Evolutionary conservation across 1,284 basidiomycete genomes (phyloP).

Genomic region (Cutaneotrichosporon sp.): DNA sequence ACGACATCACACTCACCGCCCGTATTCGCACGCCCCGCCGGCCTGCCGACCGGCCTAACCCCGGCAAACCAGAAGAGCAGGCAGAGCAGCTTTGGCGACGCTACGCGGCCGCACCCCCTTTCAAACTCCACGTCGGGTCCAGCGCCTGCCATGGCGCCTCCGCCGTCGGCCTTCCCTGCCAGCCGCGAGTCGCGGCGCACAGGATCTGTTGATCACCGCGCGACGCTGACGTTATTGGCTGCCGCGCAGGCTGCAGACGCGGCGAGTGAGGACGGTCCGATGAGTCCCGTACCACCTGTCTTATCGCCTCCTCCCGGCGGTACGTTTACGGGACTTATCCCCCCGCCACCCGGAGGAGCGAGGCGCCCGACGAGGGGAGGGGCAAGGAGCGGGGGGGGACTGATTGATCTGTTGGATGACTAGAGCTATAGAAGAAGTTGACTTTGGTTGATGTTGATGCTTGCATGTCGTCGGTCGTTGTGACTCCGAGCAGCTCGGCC

Average conservation of each 20-base stretch:
- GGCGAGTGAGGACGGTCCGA: not conserved
- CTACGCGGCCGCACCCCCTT: no score
- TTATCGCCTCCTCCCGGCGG: not conserved
- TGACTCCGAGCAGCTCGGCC: no score
- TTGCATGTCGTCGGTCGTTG: no score
- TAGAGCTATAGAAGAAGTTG: no score
- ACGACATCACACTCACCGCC: not conserved
- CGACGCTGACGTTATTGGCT: constrained; percentile 7
- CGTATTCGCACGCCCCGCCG: not conserved
- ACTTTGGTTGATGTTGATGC: no score
- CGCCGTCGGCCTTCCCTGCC: not conserved
- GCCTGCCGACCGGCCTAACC: not conserved
- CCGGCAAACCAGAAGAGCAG: not conserved
- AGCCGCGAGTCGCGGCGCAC: not conserved
- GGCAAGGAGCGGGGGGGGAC: not conserved
- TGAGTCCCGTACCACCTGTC: not conserved
- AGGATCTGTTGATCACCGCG: constrained; percentile 12
- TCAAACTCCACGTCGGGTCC: no score
- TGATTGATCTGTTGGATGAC: constrained; percentile 5
- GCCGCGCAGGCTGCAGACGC: not conserved
- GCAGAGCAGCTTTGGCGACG: not conserved
- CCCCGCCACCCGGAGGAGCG: constrained; percentile 1
- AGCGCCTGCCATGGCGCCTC: not conserved
- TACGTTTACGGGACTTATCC: not conserved
- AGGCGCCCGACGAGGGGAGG: not conserved